Conservation (phyloP, 1,284 basidiomycete genomes). For the Pseudozyma thailandica region DNA sequence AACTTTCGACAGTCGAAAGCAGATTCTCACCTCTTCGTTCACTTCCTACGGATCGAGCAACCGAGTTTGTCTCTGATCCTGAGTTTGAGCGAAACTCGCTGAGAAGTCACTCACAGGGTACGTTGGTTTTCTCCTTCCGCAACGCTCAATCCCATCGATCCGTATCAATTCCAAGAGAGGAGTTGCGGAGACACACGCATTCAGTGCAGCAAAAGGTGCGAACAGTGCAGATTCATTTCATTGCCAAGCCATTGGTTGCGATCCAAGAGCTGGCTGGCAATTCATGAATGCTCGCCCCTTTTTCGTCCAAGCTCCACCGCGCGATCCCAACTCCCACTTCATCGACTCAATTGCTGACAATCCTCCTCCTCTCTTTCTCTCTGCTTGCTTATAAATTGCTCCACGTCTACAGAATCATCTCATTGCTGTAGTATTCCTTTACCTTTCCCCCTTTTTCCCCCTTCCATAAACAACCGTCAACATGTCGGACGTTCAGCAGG, state of each 20-base stretch:
- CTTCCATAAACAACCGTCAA: conserved; percentile 8
- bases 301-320: not conserved
- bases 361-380: not conserved
- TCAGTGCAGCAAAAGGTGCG: not conserved
- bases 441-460: conserved; percentile 7
- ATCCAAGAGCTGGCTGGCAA: not conserved
- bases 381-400: conserved; percentile 9
- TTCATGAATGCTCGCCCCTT: conserved; percentile 9
- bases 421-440: conserved; percentile 7
- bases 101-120: conserved; percentile 28
- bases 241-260: conserved; percentile 6
- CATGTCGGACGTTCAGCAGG: conserved; percentile 46
- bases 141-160: not conserved
- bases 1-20: conserved; percentile 29
- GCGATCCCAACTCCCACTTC: conserved; percentile 8
- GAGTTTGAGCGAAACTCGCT: conserved; percentile 20
- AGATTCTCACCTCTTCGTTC: conserved; percentile 8
- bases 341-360: conserved; percentile 10
- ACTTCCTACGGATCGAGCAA: conserved; percentile 17
- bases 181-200: not conserved
- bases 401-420: conserved; percentile 5
- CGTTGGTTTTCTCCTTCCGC: conserved; percentile 6
- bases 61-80: conserved; percentile 13
- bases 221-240: not conserved
- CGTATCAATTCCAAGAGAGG: not conserved